Conservation (phyloP, 176 grass and related monocot genomes). For the Carex myosuroides region DNA sequence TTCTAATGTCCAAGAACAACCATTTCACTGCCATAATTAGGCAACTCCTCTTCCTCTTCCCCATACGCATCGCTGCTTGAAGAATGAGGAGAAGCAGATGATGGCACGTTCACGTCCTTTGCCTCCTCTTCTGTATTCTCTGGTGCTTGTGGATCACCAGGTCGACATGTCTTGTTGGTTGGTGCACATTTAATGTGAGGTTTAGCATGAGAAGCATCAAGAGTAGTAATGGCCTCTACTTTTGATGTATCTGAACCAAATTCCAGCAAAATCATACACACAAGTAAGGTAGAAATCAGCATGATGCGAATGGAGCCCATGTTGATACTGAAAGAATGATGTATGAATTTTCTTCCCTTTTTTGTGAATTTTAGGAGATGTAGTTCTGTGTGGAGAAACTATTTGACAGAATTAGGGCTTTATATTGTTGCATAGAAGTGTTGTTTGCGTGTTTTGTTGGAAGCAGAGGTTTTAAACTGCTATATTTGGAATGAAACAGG, state of each 20-base stretch:
- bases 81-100: not conserved
- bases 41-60: constrained; percentile 38
- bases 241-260: not conserved
- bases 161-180: constrained; percentile 35
- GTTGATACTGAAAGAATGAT: not conserved
- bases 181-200: constrained; percentile 22
- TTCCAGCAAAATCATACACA: constrained; percentile 30
- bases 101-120: not conserved
- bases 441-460: not conserved
- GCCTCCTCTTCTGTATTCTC: constrained; percentile 66
- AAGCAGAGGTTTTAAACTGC: not conserved
- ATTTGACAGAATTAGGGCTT: not conserved
- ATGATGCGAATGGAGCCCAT: constrained; percentile 30
- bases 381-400: not conserved
- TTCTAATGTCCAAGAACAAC: constrained; percentile 57
- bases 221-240: not conserved
- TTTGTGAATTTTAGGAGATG: not conserved
- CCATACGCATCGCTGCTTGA: constrained; percentile 19
- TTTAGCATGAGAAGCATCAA: not conserved
- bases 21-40: constrained; percentile 28
- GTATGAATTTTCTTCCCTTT: not conserved
- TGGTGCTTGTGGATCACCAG: constrained; percentile 36
- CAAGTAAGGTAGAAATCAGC: constrained; percentile 25
- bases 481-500: not conserved
- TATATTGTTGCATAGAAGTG: not conserved